Evolutionary conservation across 129 eudicot species (phyloP).

Genomic region (Flaveria linearis): DNA sequence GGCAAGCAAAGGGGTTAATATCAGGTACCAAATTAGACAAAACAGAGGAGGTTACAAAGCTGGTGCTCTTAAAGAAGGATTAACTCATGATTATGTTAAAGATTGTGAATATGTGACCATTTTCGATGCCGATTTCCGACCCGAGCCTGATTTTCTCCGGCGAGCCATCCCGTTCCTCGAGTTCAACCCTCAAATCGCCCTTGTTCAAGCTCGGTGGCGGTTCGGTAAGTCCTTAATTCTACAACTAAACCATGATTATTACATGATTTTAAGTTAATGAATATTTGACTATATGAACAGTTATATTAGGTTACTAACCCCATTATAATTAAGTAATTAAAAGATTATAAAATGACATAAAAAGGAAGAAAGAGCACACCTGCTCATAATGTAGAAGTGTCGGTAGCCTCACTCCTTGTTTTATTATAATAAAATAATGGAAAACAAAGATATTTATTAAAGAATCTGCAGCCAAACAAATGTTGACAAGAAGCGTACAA

Average conservation of each 20-base stretch:
- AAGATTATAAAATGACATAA: neutral
- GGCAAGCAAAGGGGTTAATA: conserved; percentile 97
- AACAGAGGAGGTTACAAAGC: conserved; percentile 93
- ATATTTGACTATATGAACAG: neutral
- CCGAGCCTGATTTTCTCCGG: conserved; percentile 90
- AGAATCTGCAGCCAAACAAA: neutral
- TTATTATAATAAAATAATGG: neutral
- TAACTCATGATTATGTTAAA: conserved; percentile 78
- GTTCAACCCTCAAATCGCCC: conserved; percentile 84
- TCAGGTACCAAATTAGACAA: conserved; percentile 88
- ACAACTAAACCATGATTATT: neutral
- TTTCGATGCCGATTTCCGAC: conserved; percentile 96
- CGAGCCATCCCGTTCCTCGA: conserved; percentile 86
- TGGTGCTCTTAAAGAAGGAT: conserved; percentile 97
- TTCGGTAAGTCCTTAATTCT: conserved; percentile 60
- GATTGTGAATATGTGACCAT: conserved; percentile 86
- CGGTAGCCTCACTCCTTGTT: conserved; percentile 24
- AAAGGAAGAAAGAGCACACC: neutral
- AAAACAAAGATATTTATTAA: neutral
- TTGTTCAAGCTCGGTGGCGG: conserved; percentile 96
- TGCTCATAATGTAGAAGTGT: conserved; percentile 22
- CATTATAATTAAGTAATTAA: neutral
- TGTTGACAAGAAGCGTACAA: conserved; percentile 11
- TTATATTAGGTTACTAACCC: neutral
- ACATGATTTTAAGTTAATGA: neutral